Base-by-base conservation (phyloP, 2,329 filamentous ascomycete genomes). In the Dryadomyces sulphureus region DNA sequence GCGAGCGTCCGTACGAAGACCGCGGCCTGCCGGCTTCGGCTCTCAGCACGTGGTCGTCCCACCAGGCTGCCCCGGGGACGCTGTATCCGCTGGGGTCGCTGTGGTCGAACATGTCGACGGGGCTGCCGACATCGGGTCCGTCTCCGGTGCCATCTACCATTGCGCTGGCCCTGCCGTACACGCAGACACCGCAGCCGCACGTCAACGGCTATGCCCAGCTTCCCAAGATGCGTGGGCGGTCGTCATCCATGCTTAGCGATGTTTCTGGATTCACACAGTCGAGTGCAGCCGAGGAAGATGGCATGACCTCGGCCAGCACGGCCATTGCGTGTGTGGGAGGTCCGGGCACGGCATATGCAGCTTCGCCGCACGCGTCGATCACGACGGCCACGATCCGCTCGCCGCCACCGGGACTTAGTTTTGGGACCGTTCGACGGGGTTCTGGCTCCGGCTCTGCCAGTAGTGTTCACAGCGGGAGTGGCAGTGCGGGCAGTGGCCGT, bases 221-320 rank as follows among this genome's bases (percentile, higher is more conserved):
- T 21, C 43, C 32, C 27, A 70, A 67, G 57, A 63, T 65, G 25
- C 63, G 77, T 39, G 76, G 75, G 20, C 72, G 77, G 42, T 80
- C 76, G 25, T 79, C 75, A 9, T 79, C 75, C 48, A 81, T 81
- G 77, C 69, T 81, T 2, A 80, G 76, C 55, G 72, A 79, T 54
- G 65, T 81, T 3, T 79, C 75, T n/a, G 76, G 77, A 19, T 79
- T 81, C 54, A 81, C 77, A 7, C 75, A 80, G 60, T 75, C 70
- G 16, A 78, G 72, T 53, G 66, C 65, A 41, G 73, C 71, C 39
- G 73, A 72, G 20, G 65, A 68, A 19, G 65, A 64, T 38, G 54
- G 51, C 32, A 43, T 50, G 45, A 25, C 36, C 2, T 22, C 41
- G 25, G 21, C 16, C n/a, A 27, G 12, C 12, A 7, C 34, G 14